These are phyloP conservation scores for Sclerotinia nivalis DNA, from an alignment of 2,329 filamentous ascomycete genomes.

Conservation along the genomic window DNA sequence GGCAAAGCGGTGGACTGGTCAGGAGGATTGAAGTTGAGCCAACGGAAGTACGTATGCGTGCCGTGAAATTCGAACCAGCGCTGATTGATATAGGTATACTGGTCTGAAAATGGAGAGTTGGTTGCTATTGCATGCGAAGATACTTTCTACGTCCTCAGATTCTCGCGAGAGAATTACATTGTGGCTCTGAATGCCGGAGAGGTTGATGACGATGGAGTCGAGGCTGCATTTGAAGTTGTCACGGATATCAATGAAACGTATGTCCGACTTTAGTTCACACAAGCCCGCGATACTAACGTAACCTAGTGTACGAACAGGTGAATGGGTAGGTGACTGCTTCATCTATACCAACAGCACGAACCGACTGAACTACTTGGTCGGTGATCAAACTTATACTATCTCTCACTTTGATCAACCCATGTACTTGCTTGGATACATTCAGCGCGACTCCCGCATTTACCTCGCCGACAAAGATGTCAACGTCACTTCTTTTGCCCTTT, in stretches of 20 bases:
- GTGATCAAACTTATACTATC: conserved; percentile 96
- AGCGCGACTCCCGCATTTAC: conserved; percentile 93
- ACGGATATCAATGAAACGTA: conserved; percentile 91
- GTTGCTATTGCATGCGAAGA: conserved; percentile 93
- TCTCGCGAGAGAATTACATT: conserved; percentile 84
- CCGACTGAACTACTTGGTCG: conserved; percentile 94
- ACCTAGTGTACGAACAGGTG: conserved; percentile 79
- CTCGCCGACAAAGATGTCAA: conserved; percentile 93
- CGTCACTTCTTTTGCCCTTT: conserved; percentile 86
- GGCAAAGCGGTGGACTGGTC: conserved; percentile 85
- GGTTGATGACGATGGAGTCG: conserved; percentile 83
- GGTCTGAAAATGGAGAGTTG: conserved; percentile 95
- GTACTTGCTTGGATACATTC: conserved; percentile 94
- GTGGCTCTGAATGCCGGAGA: conserved; percentile 80
- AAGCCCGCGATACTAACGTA: conserved; percentile 32
- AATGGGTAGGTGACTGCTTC: conserved; percentile 99
- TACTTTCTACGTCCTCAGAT: conserved; percentile 90
- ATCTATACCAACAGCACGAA: conserved; percentile 98
- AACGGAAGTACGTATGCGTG: conserved; percentile 42
- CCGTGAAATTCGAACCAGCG: background rate
- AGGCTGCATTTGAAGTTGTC: conserved; percentile 93
- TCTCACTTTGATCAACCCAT: conserved; percentile 95
- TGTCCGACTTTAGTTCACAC: conserved; percentile 32
- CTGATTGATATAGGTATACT: conserved; percentile 68
- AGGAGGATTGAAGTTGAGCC: conserved; percentile 84